These are phyloP conservation scores for Pseudocercospora cruenta DNA, from an alignment of 2,329 filamentous ascomycete genomes.

Conservation along the genomic window DNA sequence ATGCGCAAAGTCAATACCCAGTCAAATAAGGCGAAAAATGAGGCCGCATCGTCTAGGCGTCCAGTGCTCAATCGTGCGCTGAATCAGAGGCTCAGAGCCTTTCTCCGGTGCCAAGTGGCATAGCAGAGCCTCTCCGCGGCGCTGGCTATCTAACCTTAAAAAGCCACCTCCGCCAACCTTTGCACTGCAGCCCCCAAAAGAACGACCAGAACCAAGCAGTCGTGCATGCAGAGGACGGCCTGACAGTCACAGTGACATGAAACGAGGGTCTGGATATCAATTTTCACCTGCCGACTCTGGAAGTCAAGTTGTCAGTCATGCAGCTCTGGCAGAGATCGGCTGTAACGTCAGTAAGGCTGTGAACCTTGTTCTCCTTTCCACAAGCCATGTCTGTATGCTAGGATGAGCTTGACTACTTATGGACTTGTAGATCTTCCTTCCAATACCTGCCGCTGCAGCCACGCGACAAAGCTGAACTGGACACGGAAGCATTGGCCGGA, in stretches of 20 bases:
- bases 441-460: conserved; percentile 1
- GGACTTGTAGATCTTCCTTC: background rate
- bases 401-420: background rate
- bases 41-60: background rate
- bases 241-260: background rate
- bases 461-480: background rate
- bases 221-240: background rate
- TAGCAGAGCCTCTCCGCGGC: background rate
- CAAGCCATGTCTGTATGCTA: background rate
- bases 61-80: background rate
- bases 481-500: background rate
- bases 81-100: background rate
- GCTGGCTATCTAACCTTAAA: background rate
- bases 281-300: background rate
- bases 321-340: background rate
- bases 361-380: background rate
- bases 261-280: background rate
- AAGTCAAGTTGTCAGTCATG: conserved; percentile 36
- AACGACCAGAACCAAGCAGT: background rate
- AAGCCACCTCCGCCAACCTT: background rate
- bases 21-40: background rate
- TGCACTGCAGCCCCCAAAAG: background rate
- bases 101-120: background rate
- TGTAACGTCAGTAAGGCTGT: conserved; percentile 1
- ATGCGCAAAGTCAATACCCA: background rate